Conservation (phyloP, 495 filamentous ascomycete genomes). For the Aspergillus incahuasiensis region DNA sequence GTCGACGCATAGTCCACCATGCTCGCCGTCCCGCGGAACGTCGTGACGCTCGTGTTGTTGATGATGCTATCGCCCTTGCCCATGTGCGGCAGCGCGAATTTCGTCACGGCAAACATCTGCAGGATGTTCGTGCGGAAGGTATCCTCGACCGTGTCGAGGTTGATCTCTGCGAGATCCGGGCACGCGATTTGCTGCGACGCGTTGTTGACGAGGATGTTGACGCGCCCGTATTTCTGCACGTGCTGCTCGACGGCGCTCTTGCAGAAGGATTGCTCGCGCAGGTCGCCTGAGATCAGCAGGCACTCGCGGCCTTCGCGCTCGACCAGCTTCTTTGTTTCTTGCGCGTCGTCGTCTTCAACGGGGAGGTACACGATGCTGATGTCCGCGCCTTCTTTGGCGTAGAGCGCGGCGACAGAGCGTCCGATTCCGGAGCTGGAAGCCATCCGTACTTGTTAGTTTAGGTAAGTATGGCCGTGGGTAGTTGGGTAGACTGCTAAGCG, state of each 20-base stretch:
- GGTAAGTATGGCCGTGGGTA: no score
- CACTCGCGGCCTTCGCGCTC: conserved; percentile 43
- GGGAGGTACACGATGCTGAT: conserved; percentile 52
- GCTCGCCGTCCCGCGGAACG: conserved; percentile 47
- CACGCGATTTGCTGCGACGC: conserved; percentile 53
- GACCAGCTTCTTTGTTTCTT: conserved; percentile 50
- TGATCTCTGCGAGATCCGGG: conserved; percentile 47
- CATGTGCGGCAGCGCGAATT: conserved; percentile 55
- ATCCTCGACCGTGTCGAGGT: conserved; percentile 47
- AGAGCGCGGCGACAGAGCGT: conserved; percentile 50
- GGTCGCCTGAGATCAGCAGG: conserved; percentile 43
- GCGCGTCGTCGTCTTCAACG: conserved; percentile 49
- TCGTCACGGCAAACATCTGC: conserved; percentile 59
- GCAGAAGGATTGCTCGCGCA: conserved; percentile 45
- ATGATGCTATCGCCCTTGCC: conserved; percentile 53
- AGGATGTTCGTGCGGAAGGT: conserved; percentile 57
- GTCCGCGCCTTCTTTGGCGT: conserved; percentile 54
- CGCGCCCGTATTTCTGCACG: conserved; percentile 34
- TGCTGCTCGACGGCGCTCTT: conserved; percentile 47
- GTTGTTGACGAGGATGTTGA: conserved; percentile 61
- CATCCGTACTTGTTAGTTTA: no score
- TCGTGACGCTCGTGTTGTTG: conserved; percentile 53
- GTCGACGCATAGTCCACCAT: conserved; percentile 59
- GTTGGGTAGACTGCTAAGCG: not conserved
- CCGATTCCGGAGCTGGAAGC: conserved; percentile 53